Percentiles rank a stretch among this genome's conserved stretches.
Evolutionary conservation across 2,329 filamentous ascomycete species (phyloP).

Genomic region (Cordyceps sp.): DNA sequence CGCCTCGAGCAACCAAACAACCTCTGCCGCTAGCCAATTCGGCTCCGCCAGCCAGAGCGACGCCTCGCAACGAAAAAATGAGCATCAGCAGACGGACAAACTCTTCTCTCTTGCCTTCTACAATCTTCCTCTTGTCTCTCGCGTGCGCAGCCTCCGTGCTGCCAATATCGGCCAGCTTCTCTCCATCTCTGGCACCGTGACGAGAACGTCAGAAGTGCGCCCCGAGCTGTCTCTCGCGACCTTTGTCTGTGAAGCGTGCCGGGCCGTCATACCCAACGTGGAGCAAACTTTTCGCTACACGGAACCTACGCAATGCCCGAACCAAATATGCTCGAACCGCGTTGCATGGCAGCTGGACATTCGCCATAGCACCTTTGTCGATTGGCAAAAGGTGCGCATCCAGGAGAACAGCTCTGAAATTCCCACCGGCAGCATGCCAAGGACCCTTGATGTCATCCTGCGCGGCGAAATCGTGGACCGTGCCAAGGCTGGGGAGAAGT

Average conservation of each 20-base stretch:
- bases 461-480: slow-evolving; percentile 95
- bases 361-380: slow-evolving; percentile 89
- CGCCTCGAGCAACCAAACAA: slow-evolving; percentile 54
- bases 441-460: slow-evolving; percentile 93
- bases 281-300: slow-evolving; percentile 98
- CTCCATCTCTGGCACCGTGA: slow-evolving; percentile 93
- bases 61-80: slow-evolving; percentile 58
- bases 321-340: slow-evolving; percentile 72
- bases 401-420: slow-evolving; percentile 98
- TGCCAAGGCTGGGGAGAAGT: slow-evolving; percentile 94
- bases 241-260: slow-evolving; percentile 81
- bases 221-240: slow-evolving; percentile 86
- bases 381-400: slow-evolving; percentile 97
- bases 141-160: slow-evolving; percentile 73
- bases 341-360: slow-evolving; percentile 95
- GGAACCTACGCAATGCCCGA: slow-evolving; percentile 90
- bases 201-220: slow-evolving; percentile 88
- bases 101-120: slow-evolving; percentile 88
- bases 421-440: slow-evolving; percentile 93
- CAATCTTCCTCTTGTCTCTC: slow-evolving; percentile 74
- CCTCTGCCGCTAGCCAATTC: slow-evolving; percentile 46
- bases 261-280: slow-evolving; percentile 70
- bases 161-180: slow-evolving; percentile 82
- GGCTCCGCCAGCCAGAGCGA: slow-evolving; percentile 48
- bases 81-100: slow-evolving; percentile 95